phyloP scores from a whole-genome alignment of 2,329 filamentous ascomycete genomes.

The Pezicula radicicola region DNA sequence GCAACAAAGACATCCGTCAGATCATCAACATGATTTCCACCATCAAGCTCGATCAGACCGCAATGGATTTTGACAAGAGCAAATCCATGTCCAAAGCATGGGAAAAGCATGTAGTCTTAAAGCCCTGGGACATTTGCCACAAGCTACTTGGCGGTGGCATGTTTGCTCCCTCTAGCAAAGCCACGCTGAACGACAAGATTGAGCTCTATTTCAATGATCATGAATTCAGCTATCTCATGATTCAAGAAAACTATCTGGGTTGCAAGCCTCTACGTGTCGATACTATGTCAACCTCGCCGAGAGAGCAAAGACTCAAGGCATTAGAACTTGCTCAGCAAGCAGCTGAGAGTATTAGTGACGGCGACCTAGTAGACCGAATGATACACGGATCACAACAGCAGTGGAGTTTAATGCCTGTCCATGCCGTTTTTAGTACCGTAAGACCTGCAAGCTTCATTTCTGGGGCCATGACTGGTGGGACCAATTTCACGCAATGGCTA shows the following conservation, averaged over 20 bases:
- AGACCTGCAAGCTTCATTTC: conserved; percentile 83
- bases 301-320: conserved; percentile 74
- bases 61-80: conserved; percentile 79
- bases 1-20: conserved; percentile 92
- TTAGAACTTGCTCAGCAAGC: conserved; percentile 85
- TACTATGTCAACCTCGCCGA: conserved; percentile 54
- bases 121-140: conserved; percentile 96
- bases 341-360: conserved; percentile 94
- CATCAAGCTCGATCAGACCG: conserved; percentile 79
- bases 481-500: conserved; percentile 86
- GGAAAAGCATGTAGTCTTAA: conserved; percentile 96
- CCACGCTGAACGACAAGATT: conserved; percentile 94
- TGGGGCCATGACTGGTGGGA: conserved; percentile 68
- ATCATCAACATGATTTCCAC: conserved; percentile 99
- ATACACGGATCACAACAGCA: conserved; percentile 98
- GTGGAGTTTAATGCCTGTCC: conserved; percentile 96
- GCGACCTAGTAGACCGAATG: conserved; percentile 94
- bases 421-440: conserved; percentile 94
- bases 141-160: conserved; percentile 88
- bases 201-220: conserved; percentile 99
- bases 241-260: conserved; percentile 95
- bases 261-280: conserved; percentile 70
- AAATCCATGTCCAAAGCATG: conserved; percentile 96
- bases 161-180: conserved; percentile 78
- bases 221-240: conserved; percentile 95